phyloP scores from a whole-genome alignment of 1,284 basidiomycete species.

The Moesziomyces globuligerus region DNA sequence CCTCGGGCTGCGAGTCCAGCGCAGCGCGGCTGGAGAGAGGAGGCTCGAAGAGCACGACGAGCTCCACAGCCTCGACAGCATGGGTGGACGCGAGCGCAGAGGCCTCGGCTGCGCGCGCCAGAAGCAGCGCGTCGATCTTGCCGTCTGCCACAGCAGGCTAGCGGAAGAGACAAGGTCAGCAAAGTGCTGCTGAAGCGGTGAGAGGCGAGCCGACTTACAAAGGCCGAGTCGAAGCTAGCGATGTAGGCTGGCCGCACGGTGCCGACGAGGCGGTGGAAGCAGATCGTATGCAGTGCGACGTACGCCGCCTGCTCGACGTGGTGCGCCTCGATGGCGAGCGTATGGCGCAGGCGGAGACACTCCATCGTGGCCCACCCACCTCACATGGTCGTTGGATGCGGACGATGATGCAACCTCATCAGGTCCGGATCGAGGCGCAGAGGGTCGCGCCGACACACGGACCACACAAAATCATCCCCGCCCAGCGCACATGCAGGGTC shows the following conservation, averaged over 20 bases:
- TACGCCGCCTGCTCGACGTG: slow-evolving; percentile 12
- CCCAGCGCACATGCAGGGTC: slow-evolving; percentile 11
- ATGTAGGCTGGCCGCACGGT: slow-evolving; percentile 25
- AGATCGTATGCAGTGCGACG: slow-evolving; percentile 30
- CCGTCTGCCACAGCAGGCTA: slow-evolving; percentile 30
- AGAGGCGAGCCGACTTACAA: slow-evolving; percentile 13
- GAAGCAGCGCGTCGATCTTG: slow-evolving; percentile 13
- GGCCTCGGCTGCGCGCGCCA: slow-evolving; percentile 3
- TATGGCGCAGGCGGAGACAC: slow-evolving; percentile 7
- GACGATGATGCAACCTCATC: too few species aligned
- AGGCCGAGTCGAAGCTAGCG: slow-evolving; percentile 14
- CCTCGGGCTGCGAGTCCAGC: too few species aligned
- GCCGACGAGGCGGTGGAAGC: slow-evolving; percentile 39
- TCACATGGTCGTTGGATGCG: too few species aligned
- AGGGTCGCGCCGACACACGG: too few species aligned
- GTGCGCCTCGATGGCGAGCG: slow-evolving; percentile 1
- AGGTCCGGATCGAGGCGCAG: too few species aligned
- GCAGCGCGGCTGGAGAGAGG: too few species aligned
- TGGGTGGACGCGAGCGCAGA: not conserved
- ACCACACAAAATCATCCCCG: too few species aligned
- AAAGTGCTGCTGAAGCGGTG: too few species aligned
- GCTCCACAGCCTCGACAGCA: not conserved
- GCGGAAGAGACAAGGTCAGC: too few species aligned
- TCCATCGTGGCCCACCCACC: slow-evolving; percentile 17
- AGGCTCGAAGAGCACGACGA: slow-evolving; percentile 12